A percentile compares a stretch with the other conserved stretches of the same genome.
Conservation (phyloP, 208 protist species). For the Trypanosoma brucei region DNA sequence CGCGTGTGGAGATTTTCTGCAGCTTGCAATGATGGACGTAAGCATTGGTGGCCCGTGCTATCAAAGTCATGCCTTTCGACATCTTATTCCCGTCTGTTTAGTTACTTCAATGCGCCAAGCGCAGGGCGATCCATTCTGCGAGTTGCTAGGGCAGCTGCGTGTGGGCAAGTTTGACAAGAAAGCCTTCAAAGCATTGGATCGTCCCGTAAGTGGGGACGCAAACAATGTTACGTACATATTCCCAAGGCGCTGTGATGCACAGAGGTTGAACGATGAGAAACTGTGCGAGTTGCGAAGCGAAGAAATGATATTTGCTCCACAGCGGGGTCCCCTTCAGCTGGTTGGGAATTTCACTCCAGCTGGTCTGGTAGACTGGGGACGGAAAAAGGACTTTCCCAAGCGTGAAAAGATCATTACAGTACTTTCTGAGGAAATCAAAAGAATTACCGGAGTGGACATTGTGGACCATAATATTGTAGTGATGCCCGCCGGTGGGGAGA, state of each 20-base stretch:
- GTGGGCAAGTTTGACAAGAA: constrained; percentile 46
- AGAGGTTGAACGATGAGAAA: constrained; percentile 69
- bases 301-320: constrained; percentile 65
- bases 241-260: constrained; percentile 64
- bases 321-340: constrained; percentile 72
- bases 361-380: constrained; percentile 40
- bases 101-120: constrained; percentile 81
- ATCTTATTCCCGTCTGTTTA: constrained; percentile 54
- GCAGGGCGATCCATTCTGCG: constrained; percentile 44
- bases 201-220: constrained; percentile 38
- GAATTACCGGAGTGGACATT: constrained; percentile 11
- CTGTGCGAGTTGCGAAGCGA: constrained; percentile 52
- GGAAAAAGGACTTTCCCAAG: constrained; percentile 6
- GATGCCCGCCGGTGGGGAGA: constrained; percentile 43
- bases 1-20: constrained; percentile 89
- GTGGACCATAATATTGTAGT: constrained; percentile 62
- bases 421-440: constrained; percentile 32
- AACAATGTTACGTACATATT: constrained; percentile 80
- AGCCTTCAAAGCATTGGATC: constrained; percentile 44
- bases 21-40: constrained; percentile 54
- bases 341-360: constrained; percentile 57
- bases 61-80: constrained; percentile 44
- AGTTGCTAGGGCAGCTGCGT: constrained; percentile 56
- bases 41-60: constrained; percentile 42
- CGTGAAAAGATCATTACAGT: constrained; percentile 36